Percentiles rank a stretch among this genome's conserved stretches.
phyloP scores from a whole-genome alignment of 1,284 basidiomycete species.

The Cutaneotrichosporon mucoides region DNA sequence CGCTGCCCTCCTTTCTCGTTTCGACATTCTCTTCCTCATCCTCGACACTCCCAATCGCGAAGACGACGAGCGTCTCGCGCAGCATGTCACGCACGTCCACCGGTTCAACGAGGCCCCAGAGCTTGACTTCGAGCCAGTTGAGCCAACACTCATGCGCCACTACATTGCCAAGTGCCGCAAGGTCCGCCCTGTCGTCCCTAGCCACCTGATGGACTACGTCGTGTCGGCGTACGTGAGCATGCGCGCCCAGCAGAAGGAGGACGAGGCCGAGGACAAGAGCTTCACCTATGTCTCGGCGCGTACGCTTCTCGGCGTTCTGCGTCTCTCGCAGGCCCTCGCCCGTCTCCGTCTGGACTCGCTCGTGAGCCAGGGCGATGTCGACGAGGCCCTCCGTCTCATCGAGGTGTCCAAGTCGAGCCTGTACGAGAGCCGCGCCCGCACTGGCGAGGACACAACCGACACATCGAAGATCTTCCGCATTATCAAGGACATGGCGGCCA shows the following conservation, averaged over 20 bases:
- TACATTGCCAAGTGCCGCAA: constrained; percentile 93
- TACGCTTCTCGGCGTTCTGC: constrained; percentile 89
- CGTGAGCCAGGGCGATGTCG: constrained; percentile 84
- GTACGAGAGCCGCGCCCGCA: constrained; percentile 63
- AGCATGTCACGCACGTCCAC: constrained; percentile 97
- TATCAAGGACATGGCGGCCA: constrained; percentile 73
- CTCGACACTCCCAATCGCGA: constrained; percentile 92
- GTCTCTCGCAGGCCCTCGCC: constrained; percentile 90
- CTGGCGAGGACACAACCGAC: constrained; percentile 65
- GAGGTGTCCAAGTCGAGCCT: constrained; percentile 90
- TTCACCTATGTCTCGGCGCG: constrained; percentile 96
- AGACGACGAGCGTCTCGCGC: constrained; percentile 90
- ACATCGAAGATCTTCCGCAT: constrained; percentile 81
- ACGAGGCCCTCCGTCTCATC: constrained; percentile 95
- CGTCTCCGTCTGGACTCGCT: constrained; percentile 76
- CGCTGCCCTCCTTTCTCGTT: constrained; percentile 90
- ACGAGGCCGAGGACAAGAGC: constrained; percentile 80
- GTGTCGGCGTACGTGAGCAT: constrained; percentile 94
- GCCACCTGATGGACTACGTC: constrained; percentile 80
- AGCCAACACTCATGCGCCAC: constrained; percentile 85
- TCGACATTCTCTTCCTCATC: constrained; percentile 95
- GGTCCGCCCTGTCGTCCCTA: constrained; percentile 78
- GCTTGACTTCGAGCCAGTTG: constrained; percentile 70
- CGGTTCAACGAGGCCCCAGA: constrained; percentile 90
- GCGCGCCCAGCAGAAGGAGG: constrained; percentile 86